Conservation (phyloP, 768 basidiomycete genomes). For the Imleria badia region DNA sequence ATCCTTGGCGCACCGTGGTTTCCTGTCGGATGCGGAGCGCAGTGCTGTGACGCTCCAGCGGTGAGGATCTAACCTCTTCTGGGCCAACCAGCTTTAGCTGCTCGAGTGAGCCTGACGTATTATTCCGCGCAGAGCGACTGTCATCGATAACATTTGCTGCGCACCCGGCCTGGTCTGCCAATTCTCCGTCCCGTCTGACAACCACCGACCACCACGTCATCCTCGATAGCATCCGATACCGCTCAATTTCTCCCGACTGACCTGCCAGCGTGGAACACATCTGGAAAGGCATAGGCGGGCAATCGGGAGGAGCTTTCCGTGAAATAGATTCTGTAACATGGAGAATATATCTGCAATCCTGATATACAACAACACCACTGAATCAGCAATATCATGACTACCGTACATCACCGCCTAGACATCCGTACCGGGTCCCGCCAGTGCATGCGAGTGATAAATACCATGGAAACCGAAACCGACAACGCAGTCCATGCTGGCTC, state of each 20-base stretch:
- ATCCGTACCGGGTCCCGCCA: slow-evolving; percentile 18
- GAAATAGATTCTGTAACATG: no score
- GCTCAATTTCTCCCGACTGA: no score
- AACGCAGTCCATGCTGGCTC: slow-evolving; percentile 34
- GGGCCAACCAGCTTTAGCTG: background rate
- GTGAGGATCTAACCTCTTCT: background rate
- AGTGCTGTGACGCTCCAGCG: slow-evolving; percentile 1
- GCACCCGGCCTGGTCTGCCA: background rate
- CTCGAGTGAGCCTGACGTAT: background rate
- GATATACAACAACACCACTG: background rate
- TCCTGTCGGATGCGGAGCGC: slow-evolving; percentile 1
- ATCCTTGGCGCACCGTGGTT: slow-evolving; percentile 21
- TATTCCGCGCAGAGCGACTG: background rate
- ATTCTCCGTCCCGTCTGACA: background rate
- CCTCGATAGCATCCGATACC: no score
- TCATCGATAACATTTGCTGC: background rate
- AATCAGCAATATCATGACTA: background rate
- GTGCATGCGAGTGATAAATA: slow-evolving; percentile 13
- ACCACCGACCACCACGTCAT: background rate
- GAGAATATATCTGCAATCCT: background rate
- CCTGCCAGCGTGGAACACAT: background rate
- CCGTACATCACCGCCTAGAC: slow-evolving; percentile 7
- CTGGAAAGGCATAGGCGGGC: no score
- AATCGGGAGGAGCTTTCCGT: background rate
- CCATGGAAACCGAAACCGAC: slow-evolving; percentile 41